Base-by-base conservation (phyloP, 225 moss, liverwort and hornwort species). In the Sphagnum contortum region DNA sequence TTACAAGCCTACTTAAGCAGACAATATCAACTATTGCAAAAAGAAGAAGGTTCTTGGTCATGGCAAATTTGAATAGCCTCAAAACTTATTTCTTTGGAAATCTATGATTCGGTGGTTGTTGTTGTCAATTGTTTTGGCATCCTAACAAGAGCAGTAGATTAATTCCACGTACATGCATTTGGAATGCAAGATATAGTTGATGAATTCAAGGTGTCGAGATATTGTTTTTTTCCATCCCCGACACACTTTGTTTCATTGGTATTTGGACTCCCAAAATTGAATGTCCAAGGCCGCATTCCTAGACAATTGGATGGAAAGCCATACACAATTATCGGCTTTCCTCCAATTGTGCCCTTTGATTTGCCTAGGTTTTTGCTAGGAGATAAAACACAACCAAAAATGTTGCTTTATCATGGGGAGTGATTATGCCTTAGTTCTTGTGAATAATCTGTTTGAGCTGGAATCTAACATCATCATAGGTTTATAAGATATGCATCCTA, bases 391-490 rank as follows among this genome's bases (percentile, higher is more conserved):
- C 47, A 57, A 5, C 48, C 77, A 7, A 44, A 80, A 4, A 13
- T 49, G 2, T 77, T 77, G 66, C 77, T 81, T 48, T 46, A 72
- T n/a, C 70, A 84, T 55, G 74, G 75, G 69, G 65, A 66, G 0
- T 4, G 69, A 0, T 57, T 81, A 45, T 53, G 9, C 77, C 5
- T 75, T 75, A 2, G 64, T 84, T 68, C 73, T 84, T 5, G 77
- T 84, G 49, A 84, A 84, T 59, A 84, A 71, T 44, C 77, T 81
- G 48, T 9, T 2, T 6, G 84, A 84, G 55, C 8, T 84, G 61
- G 80, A 84, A 69, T 50, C 45, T 0, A 48, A 49, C 1, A 46
- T 49, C 58, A 5, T 78, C 0, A 61, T 64, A 49, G 80, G 80
- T 5, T 68, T 84, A 13, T 57, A 63, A 12, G 45, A 64, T 0